phyloP scores from a whole-genome alignment of 257 asterid genomes.

The Solanum paucissectum region DNA sequence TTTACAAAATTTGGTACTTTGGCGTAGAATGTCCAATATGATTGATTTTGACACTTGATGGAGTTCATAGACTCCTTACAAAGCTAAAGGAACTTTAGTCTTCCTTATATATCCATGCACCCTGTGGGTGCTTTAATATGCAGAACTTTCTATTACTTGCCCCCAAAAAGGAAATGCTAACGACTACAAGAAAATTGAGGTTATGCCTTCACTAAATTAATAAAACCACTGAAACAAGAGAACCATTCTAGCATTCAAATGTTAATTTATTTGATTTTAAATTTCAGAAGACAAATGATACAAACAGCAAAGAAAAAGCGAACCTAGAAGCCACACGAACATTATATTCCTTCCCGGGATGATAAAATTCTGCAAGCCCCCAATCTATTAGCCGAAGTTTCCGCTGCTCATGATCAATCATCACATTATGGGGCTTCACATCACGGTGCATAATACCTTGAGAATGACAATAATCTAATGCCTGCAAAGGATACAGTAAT shows the following conservation, averaged over 20 bases:
- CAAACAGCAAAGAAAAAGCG: slow-evolving; percentile 3
- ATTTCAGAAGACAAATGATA: neutral
- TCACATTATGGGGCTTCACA: slow-evolving; percentile 46
- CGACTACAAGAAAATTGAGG: neutral
- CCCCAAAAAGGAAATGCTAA: neutral
- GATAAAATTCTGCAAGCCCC: slow-evolving; percentile 44
- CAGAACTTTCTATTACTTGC: neutral
- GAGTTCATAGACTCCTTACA: neutral
- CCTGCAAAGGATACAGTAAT: slow-evolving; percentile 6
- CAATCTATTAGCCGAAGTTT: slow-evolving; percentile 39
- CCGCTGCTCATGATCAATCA: slow-evolving; percentile 46
- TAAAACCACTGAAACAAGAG: neutral
- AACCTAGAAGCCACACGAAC: slow-evolving; percentile 48
- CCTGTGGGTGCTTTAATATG: neutral
- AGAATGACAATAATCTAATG: slow-evolving; percentile 37
- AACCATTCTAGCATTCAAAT: neutral
- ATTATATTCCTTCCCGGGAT: slow-evolving; percentile 38
- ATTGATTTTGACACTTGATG: neutral
- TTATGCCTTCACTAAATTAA: neutral
- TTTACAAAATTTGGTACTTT: neutral
- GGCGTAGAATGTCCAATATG: neutral
- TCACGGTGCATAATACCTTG: slow-evolving; percentile 47
- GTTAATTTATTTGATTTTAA: neutral
- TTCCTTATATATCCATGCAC: neutral
- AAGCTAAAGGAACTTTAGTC: neutral